These are phyloP conservation scores for Lactarius sanguifluus DNA, from an alignment of 768 basidiomycete species.

Conservation along the genomic window DNA sequence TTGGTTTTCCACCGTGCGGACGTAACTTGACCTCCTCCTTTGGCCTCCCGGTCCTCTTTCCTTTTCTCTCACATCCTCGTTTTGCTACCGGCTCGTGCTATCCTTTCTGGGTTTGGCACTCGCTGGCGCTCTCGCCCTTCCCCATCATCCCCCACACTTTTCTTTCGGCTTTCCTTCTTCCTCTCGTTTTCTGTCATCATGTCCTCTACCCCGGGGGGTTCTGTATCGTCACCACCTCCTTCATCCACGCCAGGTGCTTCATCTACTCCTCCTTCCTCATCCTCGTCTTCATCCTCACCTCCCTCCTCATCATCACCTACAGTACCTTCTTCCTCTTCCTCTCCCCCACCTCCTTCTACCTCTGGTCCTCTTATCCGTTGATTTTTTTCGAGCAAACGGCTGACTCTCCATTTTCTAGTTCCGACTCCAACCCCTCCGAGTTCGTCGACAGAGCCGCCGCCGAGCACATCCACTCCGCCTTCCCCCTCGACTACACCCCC, in stretches of 20 bases:
- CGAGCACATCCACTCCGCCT: neutral
- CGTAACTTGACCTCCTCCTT: constrained; percentile 4
- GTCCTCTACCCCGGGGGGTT: constrained; percentile 2
- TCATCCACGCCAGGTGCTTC: constrained; percentile 21
- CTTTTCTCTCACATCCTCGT: neutral
- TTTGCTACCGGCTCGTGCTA: neutral
- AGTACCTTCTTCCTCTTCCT: neutral
- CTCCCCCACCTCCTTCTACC: neutral
- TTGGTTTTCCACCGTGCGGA: neutral
- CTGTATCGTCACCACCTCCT: constrained; percentile 3
- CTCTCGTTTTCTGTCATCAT: neutral
- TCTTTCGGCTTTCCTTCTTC: neutral
- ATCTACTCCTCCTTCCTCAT: constrained; percentile 21
- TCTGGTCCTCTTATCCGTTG: constrained; percentile 7
- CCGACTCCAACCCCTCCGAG: neutral
- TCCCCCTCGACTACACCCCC: neutral
- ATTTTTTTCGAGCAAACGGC: neutral
- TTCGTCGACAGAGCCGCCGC: neutral
- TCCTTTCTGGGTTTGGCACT: neutral
- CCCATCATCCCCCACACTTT: neutral
- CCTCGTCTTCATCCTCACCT: constrained; percentile 4
- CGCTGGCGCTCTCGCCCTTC: neutral
- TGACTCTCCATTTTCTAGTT: constrained; percentile 10
- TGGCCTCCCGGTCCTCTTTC: neutral
- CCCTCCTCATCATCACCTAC: constrained; percentile 7